Conservation (phyloP, 2,329 filamentous ascomycete species). For the Aspergillus sp. region DNA sequence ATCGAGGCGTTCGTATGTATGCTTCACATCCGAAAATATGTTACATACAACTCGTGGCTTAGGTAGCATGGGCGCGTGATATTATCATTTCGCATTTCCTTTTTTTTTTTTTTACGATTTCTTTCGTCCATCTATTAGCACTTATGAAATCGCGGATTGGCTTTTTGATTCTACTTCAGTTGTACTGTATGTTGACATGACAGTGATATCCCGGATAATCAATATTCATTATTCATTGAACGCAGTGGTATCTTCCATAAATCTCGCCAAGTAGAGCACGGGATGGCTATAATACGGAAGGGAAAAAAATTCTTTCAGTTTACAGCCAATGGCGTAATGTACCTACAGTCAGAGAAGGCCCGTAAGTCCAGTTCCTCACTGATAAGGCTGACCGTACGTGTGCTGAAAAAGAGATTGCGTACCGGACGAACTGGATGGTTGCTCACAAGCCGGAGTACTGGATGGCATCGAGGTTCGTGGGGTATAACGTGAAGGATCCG, state of each 20-base stretch:
- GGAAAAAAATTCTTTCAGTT: not conserved
- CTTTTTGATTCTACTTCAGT: not conserved
- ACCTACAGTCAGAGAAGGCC: not conserved
- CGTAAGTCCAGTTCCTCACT: conserved; percentile 4
- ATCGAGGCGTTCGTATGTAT: not conserved
- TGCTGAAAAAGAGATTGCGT: not conserved
- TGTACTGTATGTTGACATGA: not conserved
- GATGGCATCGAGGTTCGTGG: conserved; percentile 15
- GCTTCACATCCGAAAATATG: conserved; percentile 1
- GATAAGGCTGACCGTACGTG: conserved; percentile 18
- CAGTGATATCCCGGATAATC: conserved; percentile 2
- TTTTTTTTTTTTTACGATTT: too few relatives aligned
- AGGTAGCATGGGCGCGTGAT: not conserved
- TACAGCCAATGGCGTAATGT: not conserved
- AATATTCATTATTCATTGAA: not conserved
- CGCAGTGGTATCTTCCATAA: not conserved
- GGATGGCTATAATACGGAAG: not conserved
- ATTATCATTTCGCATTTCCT: not conserved
- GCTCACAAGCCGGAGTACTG: not conserved
- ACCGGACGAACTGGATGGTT: not conserved
- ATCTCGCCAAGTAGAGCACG: not conserved
- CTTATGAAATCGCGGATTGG: not conserved
- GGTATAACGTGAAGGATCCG: conserved; percentile 7
- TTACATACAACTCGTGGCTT: not conserved
- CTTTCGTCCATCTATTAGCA: not conserved